Conservation (phyloP, 768 basidiomycete genomes). For the Termitomyces sp. region DNA sequence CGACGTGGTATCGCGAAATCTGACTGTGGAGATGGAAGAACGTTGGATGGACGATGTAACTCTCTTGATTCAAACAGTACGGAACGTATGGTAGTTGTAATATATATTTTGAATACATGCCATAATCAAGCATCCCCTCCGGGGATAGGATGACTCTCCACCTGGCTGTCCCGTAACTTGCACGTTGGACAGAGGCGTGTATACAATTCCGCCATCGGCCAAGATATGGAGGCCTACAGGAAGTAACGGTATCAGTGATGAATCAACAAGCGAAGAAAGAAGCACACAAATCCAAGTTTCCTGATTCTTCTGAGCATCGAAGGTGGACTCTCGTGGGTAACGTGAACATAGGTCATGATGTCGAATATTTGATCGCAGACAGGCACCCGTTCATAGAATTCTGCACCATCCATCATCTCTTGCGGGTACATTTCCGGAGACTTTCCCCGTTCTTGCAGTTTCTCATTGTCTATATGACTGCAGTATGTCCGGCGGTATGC, state of each 20-base stretch:
- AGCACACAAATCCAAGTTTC: conserved; percentile 57
- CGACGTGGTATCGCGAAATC: conserved; percentile 30
- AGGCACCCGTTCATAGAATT: conserved; percentile 58
- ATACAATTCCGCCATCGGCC: conserved; percentile 74
- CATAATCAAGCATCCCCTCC: neutral
- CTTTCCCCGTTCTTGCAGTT: conserved; percentile 1
- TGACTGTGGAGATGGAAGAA: conserved; percentile 43
- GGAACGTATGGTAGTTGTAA: neutral
- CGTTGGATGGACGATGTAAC: conserved; percentile 47
- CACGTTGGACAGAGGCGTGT: conserved; percentile 55
- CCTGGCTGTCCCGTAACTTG: conserved; percentile 17
- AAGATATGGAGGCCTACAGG: conserved; percentile 58
- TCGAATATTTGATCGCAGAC: conserved; percentile 69
- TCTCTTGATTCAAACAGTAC: conserved; percentile 33
- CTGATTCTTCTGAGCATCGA: conserved; percentile 55
- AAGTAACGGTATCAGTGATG: neutral
- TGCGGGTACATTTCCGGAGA: neutral
- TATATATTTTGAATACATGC: neutral
- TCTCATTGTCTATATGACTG: conserved; percentile 32
- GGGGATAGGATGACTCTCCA: neutral
- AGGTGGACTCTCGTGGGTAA: conserved; percentile 50
- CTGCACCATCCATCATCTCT: conserved; percentile 20
- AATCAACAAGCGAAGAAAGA: neutral
- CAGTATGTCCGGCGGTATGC: conserved; percentile 43
- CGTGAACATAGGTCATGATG: conserved; percentile 62